phyloP scores from a whole-genome alignment of 2,329 filamentous ascomycete species.

The Trichoderma sp. region DNA sequence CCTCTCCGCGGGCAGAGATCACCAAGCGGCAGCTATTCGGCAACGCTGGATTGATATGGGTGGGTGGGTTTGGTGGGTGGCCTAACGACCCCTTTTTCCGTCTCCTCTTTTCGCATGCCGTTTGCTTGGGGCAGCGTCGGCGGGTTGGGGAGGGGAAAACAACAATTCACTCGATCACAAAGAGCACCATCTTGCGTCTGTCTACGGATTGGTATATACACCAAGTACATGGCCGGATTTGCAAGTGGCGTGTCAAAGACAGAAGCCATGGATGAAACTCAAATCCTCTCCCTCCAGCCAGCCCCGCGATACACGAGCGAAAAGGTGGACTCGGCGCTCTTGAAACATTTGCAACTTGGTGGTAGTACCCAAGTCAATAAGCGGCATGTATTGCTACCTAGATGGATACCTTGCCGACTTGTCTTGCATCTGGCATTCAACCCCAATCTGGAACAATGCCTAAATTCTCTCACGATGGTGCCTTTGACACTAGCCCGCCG shows the following conservation, averaged over 20 bases:
- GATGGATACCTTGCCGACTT: neutral
- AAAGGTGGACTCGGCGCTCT: neutral
- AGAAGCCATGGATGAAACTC: neutral
- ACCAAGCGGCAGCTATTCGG: conserved; percentile 15
- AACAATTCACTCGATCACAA: neutral
- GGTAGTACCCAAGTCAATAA: neutral
- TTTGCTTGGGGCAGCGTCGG: neutral
- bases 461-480: conserved; percentile 16
- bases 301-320: neutral
- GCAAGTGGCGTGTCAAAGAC: neutral
- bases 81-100: conserved; percentile 14
- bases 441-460: conserved; percentile 18
- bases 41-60: conserved; percentile 13
- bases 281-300: neutral
- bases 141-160: neutral
- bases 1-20: neutral
- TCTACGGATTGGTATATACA: neutral
- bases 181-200: neutral
- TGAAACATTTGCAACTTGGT: neutral
- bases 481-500: neutral
- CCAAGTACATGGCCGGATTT: neutral
- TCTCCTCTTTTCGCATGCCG: conserved; percentile 18
- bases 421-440: conserved; percentile 17
- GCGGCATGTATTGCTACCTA: conserved; percentile 16
- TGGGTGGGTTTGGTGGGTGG: conserved; percentile 8